These are phyloP conservation scores for Kodamaea hsintzibuensis DNA, from an alignment of 805 yeast genomes.

Conservation along the genomic window DNA sequence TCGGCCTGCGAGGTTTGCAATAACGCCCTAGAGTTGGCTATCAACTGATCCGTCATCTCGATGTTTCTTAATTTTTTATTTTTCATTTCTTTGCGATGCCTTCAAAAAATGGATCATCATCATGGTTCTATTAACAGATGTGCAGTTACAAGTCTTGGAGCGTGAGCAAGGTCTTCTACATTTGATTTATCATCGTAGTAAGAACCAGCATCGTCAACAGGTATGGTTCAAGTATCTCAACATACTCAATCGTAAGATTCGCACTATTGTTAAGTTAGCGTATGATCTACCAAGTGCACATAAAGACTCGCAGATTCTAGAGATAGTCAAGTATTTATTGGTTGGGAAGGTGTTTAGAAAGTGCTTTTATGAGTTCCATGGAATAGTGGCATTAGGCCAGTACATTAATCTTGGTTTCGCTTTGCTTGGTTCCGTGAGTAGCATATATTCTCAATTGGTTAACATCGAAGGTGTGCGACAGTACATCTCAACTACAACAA, in stretches of 20 bases:
- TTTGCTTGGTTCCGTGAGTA: constrained; percentile 56
- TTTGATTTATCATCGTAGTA: constrained; percentile 66
- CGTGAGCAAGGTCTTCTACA: constrained; percentile 61
- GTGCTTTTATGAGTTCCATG: constrained; percentile 63
- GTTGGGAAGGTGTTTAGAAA: constrained; percentile 39
- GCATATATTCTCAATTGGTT: constrained; percentile 32
- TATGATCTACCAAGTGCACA: constrained; percentile 22
- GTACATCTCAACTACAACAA: constrained; percentile 2
- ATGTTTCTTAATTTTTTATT: neutral
- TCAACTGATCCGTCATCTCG: constrained; percentile 11
- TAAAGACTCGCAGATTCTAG: constrained; percentile 12
- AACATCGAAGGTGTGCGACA: constrained; percentile 19
- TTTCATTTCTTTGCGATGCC: neutral
- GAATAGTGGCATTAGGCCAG: constrained; percentile 73
- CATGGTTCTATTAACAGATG: neutral
- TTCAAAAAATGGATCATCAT: neutral
- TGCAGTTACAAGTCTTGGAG: constrained; percentile 1
- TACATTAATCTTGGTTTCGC: constrained; percentile 74
- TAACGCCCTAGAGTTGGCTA: constrained; percentile 44
- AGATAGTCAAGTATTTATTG: constrained; percentile 28
- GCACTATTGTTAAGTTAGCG: constrained; percentile 37
- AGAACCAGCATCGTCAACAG: constrained; percentile 72
- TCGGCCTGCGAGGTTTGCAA: constrained; percentile 52
- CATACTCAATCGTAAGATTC: constrained; percentile 57
- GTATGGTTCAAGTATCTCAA: constrained; percentile 77